phyloP scores from a whole-genome alignment of 352 stramenopile genomes.

The Pythium sukuiense region DNA sequence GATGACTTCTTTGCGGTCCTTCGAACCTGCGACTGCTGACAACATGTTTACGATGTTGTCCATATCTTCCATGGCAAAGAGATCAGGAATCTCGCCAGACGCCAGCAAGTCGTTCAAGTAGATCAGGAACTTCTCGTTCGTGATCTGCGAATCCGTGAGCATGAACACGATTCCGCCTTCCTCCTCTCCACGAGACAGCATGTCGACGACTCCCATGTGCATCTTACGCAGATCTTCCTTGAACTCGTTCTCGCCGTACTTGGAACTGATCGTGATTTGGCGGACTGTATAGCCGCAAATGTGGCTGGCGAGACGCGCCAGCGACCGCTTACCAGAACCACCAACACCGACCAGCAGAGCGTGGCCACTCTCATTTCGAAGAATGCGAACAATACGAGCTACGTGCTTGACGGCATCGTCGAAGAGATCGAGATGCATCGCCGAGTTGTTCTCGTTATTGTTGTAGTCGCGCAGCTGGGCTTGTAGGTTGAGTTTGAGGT shows the following conservation, averaged over 20 bases:
- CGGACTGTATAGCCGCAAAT: constrained; percentile 91
- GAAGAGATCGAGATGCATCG: constrained; percentile 96
- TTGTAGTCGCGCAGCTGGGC: constrained; percentile 93
- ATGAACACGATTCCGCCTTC: constrained; percentile 93
- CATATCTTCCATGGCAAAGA: constrained; percentile 94
- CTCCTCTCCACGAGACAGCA: constrained; percentile 83
- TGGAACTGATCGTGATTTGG: constrained; percentile 94
- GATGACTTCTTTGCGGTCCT: constrained; percentile 92
- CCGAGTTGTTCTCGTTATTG: constrained; percentile 94
- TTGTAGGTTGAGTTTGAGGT: constrained; percentile 89
- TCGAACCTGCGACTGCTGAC: constrained; percentile 66
- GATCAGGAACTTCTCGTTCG: constrained; percentile 96
- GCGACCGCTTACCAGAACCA: constrained; percentile 92
- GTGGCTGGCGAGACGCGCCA: constrained; percentile 91
- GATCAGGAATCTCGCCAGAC: constrained; percentile 92
- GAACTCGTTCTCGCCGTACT: constrained; percentile 95
- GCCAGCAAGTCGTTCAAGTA: constrained; percentile 96
- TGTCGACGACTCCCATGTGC: constrained; percentile 93
- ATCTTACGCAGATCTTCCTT: constrained; percentile 96
- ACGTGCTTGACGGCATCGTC: constrained; percentile 97
- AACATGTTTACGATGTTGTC: constrained; percentile 92
- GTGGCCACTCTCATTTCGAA: constrained; percentile 89
- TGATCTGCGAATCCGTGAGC: constrained; percentile 95
- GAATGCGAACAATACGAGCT: constrained; percentile 93
- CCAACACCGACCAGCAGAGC: constrained; percentile 94